Evolutionary conservation across 2,329 filamentous ascomycete genomes (phyloP).

Genomic region (Ilyonectria sp.): DNA sequence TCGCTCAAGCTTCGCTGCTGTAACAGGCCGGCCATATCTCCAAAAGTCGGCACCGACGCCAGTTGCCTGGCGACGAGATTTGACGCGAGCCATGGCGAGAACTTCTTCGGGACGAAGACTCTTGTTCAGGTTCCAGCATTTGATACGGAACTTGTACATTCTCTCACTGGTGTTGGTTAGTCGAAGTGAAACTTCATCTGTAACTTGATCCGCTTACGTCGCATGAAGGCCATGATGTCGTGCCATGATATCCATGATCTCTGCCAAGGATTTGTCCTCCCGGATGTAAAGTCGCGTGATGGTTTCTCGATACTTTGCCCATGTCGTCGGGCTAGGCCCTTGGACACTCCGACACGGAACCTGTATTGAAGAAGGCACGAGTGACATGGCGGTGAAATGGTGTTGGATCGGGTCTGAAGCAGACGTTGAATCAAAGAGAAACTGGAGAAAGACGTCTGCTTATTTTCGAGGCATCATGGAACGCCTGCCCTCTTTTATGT

Average conservation of each 20-base stretch:
- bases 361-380: neutral
- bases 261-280: neutral
- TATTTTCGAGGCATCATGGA: neutral
- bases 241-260: conserved; percentile 10
- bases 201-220: neutral
- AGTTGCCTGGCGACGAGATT: conserved; percentile 3
- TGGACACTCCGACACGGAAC: neutral
- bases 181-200: neutral
- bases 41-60: conserved; percentile 13
- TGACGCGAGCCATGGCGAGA: conserved; percentile 15
- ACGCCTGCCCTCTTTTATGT: neutral
- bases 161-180: conserved; percentile 8
- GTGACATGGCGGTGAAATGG: neutral
- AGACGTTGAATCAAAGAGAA: neutral
- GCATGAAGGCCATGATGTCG: conserved; percentile 11
- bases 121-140: conserved; percentile 20
- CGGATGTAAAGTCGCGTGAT: conserved; percentile 17
- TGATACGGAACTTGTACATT: conserved; percentile 29
- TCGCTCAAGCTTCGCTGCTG: conserved; percentile 5
- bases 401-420: neutral
- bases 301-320: neutral
- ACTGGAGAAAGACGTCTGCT: neutral
- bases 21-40: conserved; percentile 13
- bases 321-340: conserved; percentile 14
- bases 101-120: conserved; percentile 13